These are phyloP conservation scores for Monilinia aucupariae DNA, from an alignment of 2,329 filamentous ascomycete species.

Conservation along the genomic window DNA sequence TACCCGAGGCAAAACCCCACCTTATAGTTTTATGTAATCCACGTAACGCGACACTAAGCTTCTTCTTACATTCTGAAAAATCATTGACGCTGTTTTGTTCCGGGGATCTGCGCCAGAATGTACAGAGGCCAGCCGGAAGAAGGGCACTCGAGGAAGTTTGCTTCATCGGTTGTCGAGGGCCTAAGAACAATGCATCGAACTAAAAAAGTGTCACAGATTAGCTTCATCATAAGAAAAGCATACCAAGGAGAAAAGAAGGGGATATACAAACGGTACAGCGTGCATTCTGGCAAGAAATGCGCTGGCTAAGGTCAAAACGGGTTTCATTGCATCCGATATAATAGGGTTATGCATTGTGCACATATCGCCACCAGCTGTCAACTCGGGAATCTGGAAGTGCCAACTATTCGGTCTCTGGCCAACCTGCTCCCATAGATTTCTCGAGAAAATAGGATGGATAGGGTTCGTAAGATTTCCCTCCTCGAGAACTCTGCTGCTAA, in stretches of 20 bases:
- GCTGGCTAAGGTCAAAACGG: slow-evolving; percentile 28
- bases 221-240: background rate
- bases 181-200: slow-evolving; percentile 5
- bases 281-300: slow-evolving; percentile 23
- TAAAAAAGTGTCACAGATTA: background rate
- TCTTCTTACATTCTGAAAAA: background rate
- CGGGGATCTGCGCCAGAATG: slow-evolving; percentile 1
- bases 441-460: slow-evolving; percentile 1
- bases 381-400: background rate
- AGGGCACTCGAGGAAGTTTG: background rate
- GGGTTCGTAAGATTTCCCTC: background rate
- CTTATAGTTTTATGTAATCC: background rate
- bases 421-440: background rate
- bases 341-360: slow-evolving; percentile 18
- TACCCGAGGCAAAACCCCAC: background rate
- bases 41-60: background rate
- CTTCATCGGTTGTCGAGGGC: background rate
- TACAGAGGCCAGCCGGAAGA: background rate
- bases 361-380: slow-evolving; percentile 6
- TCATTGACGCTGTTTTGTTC: background rate
- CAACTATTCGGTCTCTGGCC: background rate
- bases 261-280: background rate
- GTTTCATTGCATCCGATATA: slow-evolving; percentile 21
- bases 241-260: background rate
- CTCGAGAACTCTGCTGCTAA: background rate